phyloP scores from a whole-genome alignment of 1,139 yeast species.

The Keqinozyma sinolaborantium region DNA sequence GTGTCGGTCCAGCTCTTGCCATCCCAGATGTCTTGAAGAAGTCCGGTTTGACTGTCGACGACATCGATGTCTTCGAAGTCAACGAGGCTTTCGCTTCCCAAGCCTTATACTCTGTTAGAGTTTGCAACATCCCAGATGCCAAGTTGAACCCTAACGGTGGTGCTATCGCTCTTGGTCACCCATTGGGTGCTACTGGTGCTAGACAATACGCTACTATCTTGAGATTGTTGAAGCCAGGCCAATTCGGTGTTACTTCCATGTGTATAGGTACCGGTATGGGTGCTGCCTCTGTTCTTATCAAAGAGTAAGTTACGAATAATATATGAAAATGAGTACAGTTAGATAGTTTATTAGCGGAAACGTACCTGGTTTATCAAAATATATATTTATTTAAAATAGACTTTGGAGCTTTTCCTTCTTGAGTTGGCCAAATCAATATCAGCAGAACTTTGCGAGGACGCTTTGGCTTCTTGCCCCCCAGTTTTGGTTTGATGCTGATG shows the following conservation, averaged over 20 bases:
- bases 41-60: constrained; percentile 59
- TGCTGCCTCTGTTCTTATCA: constrained; percentile 83
- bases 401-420: constrained; percentile 27
- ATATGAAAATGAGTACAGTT: constrained; percentile 1
- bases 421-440: no score
- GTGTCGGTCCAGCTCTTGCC: constrained; percentile 93
- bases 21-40: constrained; percentile 76
- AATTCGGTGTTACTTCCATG: constrained; percentile 91
- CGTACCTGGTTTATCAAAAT: constrained; percentile 1
- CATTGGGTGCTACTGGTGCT: constrained; percentile 94
- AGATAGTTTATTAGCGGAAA: constrained; percentile 1
- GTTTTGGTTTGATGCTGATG: constrained; percentile 30
- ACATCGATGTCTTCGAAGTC: constrained; percentile 75
- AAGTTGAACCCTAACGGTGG: constrained; percentile 93
- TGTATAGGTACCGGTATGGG: constrained; percentile 99
- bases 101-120: constrained; percentile 71
- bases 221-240: constrained; percentile 74
- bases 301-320: constrained; percentile 26
- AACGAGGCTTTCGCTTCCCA: constrained; percentile 98
- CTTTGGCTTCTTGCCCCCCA: constrained; percentile 10
- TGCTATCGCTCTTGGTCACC: constrained; percentile 95
- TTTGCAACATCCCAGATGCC: constrained; percentile 60
- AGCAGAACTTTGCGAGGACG: constrained; percentile 3
- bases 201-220: constrained; percentile 88
- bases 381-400: constrained; percentile 22